Evolutionary conservation across 1,139 yeast species (phyloP).

Genomic region (Magnusiomyces sp.): DNA sequence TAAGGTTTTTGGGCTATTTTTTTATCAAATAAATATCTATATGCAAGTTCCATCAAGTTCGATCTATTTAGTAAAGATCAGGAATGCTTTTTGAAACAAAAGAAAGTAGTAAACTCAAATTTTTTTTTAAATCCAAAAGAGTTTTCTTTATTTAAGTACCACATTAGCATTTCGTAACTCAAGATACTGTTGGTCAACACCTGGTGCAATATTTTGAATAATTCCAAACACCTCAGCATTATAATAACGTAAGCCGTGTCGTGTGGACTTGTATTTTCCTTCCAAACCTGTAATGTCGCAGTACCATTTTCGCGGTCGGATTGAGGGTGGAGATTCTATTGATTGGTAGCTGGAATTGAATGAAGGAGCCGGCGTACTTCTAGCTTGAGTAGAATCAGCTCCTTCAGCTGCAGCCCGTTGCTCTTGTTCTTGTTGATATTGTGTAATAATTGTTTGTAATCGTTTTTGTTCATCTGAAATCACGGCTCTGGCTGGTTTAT

Average conservation of each 20-base stretch:
- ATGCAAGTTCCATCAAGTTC: too few species aligned
- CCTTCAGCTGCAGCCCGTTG: slow-evolving; percentile 26
- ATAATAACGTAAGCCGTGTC: slow-evolving; percentile 69
- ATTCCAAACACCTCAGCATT: slow-evolving; percentile 80
- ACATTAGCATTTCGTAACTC: slow-evolving; percentile 85
- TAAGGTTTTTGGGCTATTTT: too few species aligned
- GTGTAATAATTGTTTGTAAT: slow-evolving; percentile 21
- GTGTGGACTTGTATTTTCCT: slow-evolving; percentile 68
- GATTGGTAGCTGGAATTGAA: slow-evolving; percentile 27
- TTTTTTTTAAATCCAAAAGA: too few species aligned
- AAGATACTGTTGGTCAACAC: slow-evolving; percentile 88
- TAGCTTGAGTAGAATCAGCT: too few species aligned
- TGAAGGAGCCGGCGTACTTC: background rate
- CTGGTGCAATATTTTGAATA: slow-evolving; percentile 72
- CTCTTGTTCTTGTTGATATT: slow-evolving; percentile 14
- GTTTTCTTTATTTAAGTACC: slow-evolving; percentile 44
- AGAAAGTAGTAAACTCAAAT: too few species aligned
- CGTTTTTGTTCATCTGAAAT: slow-evolving; percentile 70
- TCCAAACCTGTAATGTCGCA: slow-evolving; percentile 92
- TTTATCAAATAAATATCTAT: too few species aligned
- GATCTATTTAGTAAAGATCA: too few species aligned
- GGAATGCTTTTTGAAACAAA: too few species aligned
- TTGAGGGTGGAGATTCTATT: slow-evolving; percentile 80
- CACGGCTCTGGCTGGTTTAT: slow-evolving; percentile 69
- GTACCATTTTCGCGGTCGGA: slow-evolving; percentile 71